Conservation (phyloP, 1,284 basidiomycete species). For the Ceratobasidium sp. region DNA sequence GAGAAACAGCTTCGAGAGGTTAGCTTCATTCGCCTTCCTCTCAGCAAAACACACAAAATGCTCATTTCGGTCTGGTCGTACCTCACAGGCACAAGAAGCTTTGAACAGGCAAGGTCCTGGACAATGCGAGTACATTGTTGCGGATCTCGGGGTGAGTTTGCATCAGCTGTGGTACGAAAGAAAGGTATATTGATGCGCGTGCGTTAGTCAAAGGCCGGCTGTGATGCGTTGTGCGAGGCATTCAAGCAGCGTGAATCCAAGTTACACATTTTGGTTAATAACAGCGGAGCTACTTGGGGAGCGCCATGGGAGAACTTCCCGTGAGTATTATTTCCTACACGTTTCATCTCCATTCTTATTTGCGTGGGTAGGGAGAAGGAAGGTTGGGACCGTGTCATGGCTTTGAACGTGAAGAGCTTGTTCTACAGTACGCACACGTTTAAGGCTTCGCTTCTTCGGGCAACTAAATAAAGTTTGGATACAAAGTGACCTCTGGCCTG, state of each 20-base stretch:
- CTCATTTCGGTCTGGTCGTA: not conserved
- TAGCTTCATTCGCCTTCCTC: constrained; percentile 40
- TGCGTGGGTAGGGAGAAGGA: constrained; percentile 51
- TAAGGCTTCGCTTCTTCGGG: constrained; percentile 25
- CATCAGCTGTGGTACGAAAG: constrained; percentile 4
- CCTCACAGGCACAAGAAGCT: constrained; percentile 50
- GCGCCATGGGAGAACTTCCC: constrained; percentile 78
- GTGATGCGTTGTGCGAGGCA: constrained; percentile 74
- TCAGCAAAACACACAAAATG: not conserved
- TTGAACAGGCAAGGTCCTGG: constrained; percentile 69
- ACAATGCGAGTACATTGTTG: constrained; percentile 74
- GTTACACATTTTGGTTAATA: constrained; percentile 83
- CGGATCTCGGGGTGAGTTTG: constrained; percentile 71
- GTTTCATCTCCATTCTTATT: not conserved
- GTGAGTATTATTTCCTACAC: not conserved
- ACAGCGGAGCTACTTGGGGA: constrained; percentile 84
- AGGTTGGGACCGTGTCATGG: constrained; percentile 86
- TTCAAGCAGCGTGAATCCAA: constrained; percentile 75
- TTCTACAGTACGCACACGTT: constrained; percentile 68
- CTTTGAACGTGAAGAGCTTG: constrained; percentile 81
- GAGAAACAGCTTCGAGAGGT: constrained; percentile 80
- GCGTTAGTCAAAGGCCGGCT: constrained; percentile 86
- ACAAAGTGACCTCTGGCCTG: constrained; percentile 57
- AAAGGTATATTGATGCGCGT: constrained; percentile 19
- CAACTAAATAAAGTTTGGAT: constrained; percentile 48